These are phyloP conservation scores for Hansenula sp. DNA, from an alignment of 1,139 yeast species.

Conservation along the genomic window DNA sequence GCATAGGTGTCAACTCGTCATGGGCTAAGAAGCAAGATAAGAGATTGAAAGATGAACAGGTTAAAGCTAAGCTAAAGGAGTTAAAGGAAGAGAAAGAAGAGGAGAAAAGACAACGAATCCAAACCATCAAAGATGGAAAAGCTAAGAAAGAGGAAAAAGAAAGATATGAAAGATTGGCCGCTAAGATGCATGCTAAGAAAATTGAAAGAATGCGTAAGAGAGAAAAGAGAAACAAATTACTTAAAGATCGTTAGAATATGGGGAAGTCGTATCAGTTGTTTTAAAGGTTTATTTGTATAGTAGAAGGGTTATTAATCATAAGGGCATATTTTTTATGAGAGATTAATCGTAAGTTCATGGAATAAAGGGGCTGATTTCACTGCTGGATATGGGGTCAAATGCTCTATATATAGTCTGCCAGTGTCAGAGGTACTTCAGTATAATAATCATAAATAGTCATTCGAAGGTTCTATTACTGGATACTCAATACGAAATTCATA, in stretches of 20 bases:
- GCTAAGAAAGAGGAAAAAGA: slow-evolving; percentile 72
- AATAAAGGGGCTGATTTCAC: no score
- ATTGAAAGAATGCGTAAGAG: slow-evolving; percentile 75
- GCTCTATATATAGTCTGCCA: no score
- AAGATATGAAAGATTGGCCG: slow-evolving; percentile 65
- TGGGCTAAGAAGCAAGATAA: slow-evolving; percentile 35
- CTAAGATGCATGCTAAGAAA: slow-evolving; percentile 74
- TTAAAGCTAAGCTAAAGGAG: slow-evolving; percentile 42
- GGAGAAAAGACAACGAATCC: slow-evolving; percentile 45
- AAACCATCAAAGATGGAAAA: slow-evolving; percentile 58
- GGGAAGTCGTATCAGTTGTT: slow-evolving; percentile 8
- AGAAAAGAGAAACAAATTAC: slow-evolving; percentile 77
- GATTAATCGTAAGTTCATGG: background rate
- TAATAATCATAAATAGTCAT: no score
- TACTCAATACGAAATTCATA: no score
- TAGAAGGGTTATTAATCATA: background rate
- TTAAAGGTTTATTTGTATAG: background rate
- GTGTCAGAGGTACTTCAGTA: no score
- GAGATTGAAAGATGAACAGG: slow-evolving; percentile 34
- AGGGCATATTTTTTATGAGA: background rate
- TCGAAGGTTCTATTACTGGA: no score
- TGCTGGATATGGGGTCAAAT: no score
- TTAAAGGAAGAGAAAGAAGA: slow-evolving; percentile 61
- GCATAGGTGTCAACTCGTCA: slow-evolving; percentile 31
- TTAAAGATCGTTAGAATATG: slow-evolving; percentile 52